Conservation (phyloP, 805 yeast genomes). For the Candida boidinii region DNA sequence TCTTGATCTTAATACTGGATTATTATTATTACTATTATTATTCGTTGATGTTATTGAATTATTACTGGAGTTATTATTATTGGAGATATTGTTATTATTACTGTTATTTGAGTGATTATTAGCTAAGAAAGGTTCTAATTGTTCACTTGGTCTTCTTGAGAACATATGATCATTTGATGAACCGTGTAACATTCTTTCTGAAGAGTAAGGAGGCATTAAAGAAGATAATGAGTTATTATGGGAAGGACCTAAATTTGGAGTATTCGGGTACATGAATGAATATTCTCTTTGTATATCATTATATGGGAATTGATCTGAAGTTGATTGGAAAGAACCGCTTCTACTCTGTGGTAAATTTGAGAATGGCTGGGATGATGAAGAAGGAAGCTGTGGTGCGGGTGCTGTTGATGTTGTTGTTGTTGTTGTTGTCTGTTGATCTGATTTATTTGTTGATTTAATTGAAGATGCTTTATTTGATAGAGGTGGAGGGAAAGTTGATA, state of each 20-base stretch:
- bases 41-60: constrained; percentile 9
- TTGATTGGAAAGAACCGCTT: constrained; percentile 8
- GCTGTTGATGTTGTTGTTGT: too few relatives aligned
- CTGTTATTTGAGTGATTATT: constrained; percentile 7
- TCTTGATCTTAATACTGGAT: constrained; percentile 15
- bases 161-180: constrained; percentile 14
- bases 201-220: constrained; percentile 17
- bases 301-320: constrained; percentile 15
- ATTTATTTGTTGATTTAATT: not conserved
- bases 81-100: constrained; percentile 8
- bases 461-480: too few relatives aligned
- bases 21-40: not conserved
- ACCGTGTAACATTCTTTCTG: constrained; percentile 15
- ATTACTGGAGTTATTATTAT: constrained; percentile 10
- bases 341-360: too few relatives aligned
- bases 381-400: not conserved
- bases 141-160: constrained; percentile 39
- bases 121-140: constrained; percentile 38
- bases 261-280: constrained; percentile 15
- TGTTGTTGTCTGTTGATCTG: too few relatives aligned
- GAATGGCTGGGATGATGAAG: too few relatives aligned
- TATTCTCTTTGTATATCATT: constrained; percentile 19
- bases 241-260: not conserved
- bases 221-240: constrained; percentile 10
- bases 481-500: too few relatives aligned